Percentiles rank a stretch among this genome's conserved stretches.
These are phyloP conservation scores for Rozella allomycis DNA, from an alignment of 371 early-diverging fungal species.

Conservation along the genomic window DNA sequence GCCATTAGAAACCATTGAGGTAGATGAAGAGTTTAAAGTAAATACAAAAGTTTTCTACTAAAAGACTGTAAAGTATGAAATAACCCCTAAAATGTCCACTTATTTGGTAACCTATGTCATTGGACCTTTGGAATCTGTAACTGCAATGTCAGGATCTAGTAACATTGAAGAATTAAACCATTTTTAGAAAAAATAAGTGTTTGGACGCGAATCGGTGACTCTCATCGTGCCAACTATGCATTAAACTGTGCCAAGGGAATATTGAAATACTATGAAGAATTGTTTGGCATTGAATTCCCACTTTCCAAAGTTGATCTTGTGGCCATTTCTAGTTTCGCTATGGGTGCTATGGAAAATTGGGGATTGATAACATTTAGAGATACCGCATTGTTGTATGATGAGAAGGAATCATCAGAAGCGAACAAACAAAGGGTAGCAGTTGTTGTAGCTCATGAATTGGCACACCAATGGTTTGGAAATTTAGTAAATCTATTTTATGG, in stretches of 20 bases:
- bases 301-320: slow-evolving; percentile 17
- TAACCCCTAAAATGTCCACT: slow-evolving; percentile 4
- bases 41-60: no score
- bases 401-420: slow-evolving; percentile 3
- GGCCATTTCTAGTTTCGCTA: slow-evolving; percentile 18
- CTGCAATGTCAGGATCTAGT: slow-evolving; percentile 1
- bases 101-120: slow-evolving; percentile 20
- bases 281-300: slow-evolving; percentile 14
- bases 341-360: slow-evolving; percentile 31
- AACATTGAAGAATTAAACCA: no score
- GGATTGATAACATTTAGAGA: slow-evolving; percentile 20
- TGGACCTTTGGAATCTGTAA: slow-evolving; percentile 10
- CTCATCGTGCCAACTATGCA: slow-evolving; percentile 7
- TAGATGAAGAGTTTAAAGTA: no score
- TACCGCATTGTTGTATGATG: slow-evolving; percentile 9
- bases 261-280: slow-evolving; percentile 11
- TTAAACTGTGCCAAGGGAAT: slow-evolving; percentile 10
- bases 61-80: not conserved
- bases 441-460: slow-evolving; percentile 23
- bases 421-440: slow-evolving; percentile 12
- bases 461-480: slow-evolving; percentile 28
- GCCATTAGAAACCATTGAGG: not conserved
- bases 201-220: slow-evolving; percentile 6
- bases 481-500: not conserved
- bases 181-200: no score